Base-by-base conservation (phyloP, 495 filamentous ascomycete species). In the Penicillium mononematosum region DNA sequence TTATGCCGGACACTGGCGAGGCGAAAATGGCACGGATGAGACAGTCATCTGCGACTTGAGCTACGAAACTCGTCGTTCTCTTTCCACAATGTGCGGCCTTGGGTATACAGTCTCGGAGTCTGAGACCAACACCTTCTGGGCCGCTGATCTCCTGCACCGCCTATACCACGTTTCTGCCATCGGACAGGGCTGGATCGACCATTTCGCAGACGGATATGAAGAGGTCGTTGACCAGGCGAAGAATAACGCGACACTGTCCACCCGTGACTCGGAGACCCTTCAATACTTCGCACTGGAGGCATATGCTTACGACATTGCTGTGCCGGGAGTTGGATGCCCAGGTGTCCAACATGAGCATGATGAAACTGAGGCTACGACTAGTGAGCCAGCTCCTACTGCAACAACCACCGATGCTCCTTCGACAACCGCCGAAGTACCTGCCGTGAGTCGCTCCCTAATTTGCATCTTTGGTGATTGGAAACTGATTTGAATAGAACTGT, bases 11-110 rank as follows among this genome's bases (percentile, higher is more conserved):
- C 83, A 86, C 72, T 84, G 78, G 79, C 78, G 84, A 31, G 82
- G 82, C 56, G 55, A 62, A 29, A 85, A 84, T 56, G 80, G 75
- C 8, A 83, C 82, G 5, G 65, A 73, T 8, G 81, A 86, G 62
- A 85, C 84, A 27, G 84, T 85, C 41, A 85, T 87, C 63, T 87
- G 83, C 66, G 71, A 75, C 9, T 69, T 81, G 14, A 84, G 82
- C 20, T 85, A 77, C 62, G 53, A 58, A 2, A 73, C 65, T 12
- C 77, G 83, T 19, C 72, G 71, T 29, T 73, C 73, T 17, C 78
- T 86, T 22, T 73, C 74, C 17, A 72, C 73, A 5, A 71, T 85
- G 63, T 85, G 83, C 56, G 74, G 70, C 1, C 62, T 75, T 38
- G 83, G 83, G 25, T 82, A 82, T 64, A 79, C 72, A 10, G 76